Conservation (phyloP, 495 filamentous ascomycete species). For the Trichoderma virens region DNA sequence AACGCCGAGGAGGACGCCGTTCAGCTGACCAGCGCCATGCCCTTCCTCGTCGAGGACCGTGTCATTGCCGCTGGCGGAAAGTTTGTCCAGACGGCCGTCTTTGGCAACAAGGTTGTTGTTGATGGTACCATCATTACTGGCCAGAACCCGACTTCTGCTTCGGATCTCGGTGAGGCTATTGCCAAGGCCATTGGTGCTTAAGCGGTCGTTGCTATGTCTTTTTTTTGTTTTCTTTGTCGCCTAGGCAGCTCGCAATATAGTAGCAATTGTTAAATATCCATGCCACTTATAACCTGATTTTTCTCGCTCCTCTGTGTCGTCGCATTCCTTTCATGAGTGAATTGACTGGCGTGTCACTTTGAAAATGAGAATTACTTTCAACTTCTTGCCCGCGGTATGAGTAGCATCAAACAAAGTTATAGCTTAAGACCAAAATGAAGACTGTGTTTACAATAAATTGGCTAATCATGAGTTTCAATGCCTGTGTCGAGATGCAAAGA, state of each 20-base stretch:
- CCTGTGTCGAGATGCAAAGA: no score
- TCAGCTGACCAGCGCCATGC: conserved; percentile 42
- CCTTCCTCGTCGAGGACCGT: conserved; percentile 57
- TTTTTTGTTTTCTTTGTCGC: not conserved
- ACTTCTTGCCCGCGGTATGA: no score
- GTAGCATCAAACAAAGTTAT: no score
- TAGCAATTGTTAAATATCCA: no score
- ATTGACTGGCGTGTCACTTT: no score
- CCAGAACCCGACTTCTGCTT: conserved; percentile 64
- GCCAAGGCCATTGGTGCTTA: conserved; percentile 22
- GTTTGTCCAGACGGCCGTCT: conserved; percentile 54
- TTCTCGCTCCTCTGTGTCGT: not conserved
- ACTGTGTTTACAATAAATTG: no score
- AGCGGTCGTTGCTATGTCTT: not conserved
- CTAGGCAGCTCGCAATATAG: not conserved
- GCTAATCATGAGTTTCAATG: no score
- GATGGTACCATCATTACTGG: conserved; percentile 62
- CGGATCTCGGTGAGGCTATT: conserved; percentile 47
- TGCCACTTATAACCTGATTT: no score
- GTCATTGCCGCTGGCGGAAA: conserved; percentile 42
- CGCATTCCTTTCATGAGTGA: no score
- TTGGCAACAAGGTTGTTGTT: conserved; percentile 53
- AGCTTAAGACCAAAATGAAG: no score
- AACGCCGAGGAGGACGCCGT: conserved; percentile 58
- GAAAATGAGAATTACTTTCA: no score